Evolutionary conservation across 2,329 filamentous ascomycete genomes (phyloP), one percentile per base, ranked within the genome.

Genomic region (Dactylonectria macrodidyma): DNA sequence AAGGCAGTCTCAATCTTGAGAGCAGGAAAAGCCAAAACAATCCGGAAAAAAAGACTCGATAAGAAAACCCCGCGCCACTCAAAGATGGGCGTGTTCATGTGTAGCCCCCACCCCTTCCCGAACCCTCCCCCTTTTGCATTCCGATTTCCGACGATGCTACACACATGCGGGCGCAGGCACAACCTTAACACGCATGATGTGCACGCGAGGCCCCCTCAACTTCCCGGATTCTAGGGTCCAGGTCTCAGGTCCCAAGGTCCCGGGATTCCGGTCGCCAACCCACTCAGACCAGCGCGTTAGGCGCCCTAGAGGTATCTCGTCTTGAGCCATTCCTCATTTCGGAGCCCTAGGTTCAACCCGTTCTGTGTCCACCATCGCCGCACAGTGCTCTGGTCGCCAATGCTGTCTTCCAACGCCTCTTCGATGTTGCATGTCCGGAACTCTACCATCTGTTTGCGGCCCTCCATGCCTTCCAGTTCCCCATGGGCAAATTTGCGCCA

Each of bases 401-500:
- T 89, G 24, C 94, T 93, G 78, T 97, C 95, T 79, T 98, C 95
- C 46, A 98, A 86, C 1, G 95, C 95, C 81, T 98, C 95, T 79
- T 98, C 95, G 68, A 98, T 96, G 80, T 97, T 95, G 80, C 95
- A 97, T 1, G 94, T 97, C 80, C 95, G 95, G 81, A 97, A 98
- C 80, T 97, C 94, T 30, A 98, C 95, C 59, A 89, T 88, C 73
- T 95, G 86, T 69, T 84, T 84, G 36, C 85, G 82, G 16, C 87
- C 87, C 47, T 85, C 81, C 87, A 85, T 89, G 47, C 84, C 86
- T 1, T 84, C 84, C 36, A 88, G 81, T 75, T 87, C 84, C 56
- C 88, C 85, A 60, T 87, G 83, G 8, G 88, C 88, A 74, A 91
- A 92, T 60, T 86, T 87, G 76, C 93, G 92, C 95, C 95, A 98